Percentiles rank a stretch among this genome's conserved stretches.
Evolutionary conservation across 768 basidiomycete species (phyloP).

Genomic region (Gyrodon lividus): DNA sequence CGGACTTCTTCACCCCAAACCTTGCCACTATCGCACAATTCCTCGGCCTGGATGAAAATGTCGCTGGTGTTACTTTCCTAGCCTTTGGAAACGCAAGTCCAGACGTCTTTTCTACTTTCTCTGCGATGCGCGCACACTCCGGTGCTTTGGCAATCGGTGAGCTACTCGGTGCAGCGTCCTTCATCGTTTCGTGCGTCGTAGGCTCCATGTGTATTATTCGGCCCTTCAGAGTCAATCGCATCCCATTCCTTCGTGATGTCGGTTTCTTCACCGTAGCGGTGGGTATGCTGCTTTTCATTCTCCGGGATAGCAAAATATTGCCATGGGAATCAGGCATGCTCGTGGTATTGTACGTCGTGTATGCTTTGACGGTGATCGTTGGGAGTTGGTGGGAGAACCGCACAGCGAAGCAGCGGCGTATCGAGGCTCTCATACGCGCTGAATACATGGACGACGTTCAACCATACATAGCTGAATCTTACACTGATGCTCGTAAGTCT

Average conservation of each 20-base stretch:
- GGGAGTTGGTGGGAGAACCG: conserved; percentile 76
- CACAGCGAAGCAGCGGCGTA: conserved; percentile 43
- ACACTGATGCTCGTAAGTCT: conserved; percentile 61
- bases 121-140: conserved; percentile 82
- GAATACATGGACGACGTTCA: conserved; percentile 53
- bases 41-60: conserved; percentile 86
- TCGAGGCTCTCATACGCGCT: conserved; percentile 53
- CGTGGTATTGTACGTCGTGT: conserved; percentile 70
- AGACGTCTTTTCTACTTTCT: conserved; percentile 94
- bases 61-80: conserved; percentile 95
- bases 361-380: conserved; percentile 73
- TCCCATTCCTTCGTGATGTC: conserved; percentile 89
- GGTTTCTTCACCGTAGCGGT: conserved; percentile 92
- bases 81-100: conserved; percentile 98
- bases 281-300: conserved; percentile 66
- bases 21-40: conserved; percentile 84
- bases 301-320: conserved; percentile 72
- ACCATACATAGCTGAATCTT: conserved; percentile 46
- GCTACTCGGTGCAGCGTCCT: conserved; percentile 90
- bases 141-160: conserved; percentile 94
- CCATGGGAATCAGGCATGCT: conserved; percentile 72
- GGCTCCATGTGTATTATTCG: conserved; percentile 98
- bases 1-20: conserved; percentile 98
- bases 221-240: conserved; percentile 80
- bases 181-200: conserved; percentile 94